These are phyloP conservation scores for thale cress (Arabidopsis thaliana) DNA, from an alignment of 345 rosid species.

Conservation along the genomic window DNA sequence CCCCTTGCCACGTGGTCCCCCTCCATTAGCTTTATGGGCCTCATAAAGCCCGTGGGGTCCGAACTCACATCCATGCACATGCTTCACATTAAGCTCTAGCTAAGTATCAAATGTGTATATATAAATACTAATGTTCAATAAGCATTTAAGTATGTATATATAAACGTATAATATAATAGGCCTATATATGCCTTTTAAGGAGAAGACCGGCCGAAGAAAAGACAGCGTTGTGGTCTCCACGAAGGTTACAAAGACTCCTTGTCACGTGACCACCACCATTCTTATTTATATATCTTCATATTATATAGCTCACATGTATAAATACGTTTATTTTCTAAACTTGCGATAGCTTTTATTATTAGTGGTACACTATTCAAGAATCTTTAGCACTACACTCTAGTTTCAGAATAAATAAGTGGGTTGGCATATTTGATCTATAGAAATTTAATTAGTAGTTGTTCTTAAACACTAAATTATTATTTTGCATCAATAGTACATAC, in stretches of 20 bases:
- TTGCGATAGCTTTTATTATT: background rate
- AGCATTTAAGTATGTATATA: slow-evolving; percentile 16
- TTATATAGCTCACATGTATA: slow-evolving; percentile 31
- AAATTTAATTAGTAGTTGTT: background rate
- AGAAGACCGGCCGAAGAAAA: slow-evolving; percentile 44
- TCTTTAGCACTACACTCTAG: slow-evolving; percentile 12
- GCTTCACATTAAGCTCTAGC: slow-evolving; percentile 45
- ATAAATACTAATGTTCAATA: slow-evolving; percentile 14
- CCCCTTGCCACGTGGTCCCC: slow-evolving; percentile 46
- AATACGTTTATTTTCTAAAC: background rate
- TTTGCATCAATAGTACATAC: background rate
- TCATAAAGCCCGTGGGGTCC: slow-evolving; percentile 40
- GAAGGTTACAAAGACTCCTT: slow-evolving; percentile 32
- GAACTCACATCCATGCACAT: slow-evolving; percentile 44
- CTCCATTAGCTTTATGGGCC: slow-evolving; percentile 43
- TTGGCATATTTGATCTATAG: background rate
- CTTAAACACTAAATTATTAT: background rate
- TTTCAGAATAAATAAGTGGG: slow-evolving; percentile 10
- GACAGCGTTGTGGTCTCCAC: slow-evolving; percentile 45
- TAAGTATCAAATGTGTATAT: slow-evolving; percentile 9
- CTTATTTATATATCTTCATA: background rate
- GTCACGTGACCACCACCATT: slow-evolving; percentile 45
- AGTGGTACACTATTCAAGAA: background rate
- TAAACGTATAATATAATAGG: slow-evolving; percentile 40
- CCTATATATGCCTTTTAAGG: slow-evolving; percentile 39